Evolutionary conservation across 345 rosid genomes (phyloP), one percentile per base, ranked within the genome.

Genomic region (Psidium guajava): DNA sequence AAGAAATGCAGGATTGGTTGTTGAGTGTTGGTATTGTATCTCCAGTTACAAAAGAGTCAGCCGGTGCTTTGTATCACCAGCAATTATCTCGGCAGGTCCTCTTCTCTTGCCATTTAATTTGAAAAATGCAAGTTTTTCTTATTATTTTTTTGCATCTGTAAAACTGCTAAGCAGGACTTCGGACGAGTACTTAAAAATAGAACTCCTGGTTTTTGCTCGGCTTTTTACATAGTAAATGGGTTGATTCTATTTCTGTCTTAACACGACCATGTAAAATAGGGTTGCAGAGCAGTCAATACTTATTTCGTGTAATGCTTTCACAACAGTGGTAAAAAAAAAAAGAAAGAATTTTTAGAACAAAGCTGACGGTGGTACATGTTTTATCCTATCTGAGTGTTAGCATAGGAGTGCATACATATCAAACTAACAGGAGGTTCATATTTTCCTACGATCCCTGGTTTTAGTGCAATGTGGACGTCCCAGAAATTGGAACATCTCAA

Each of bases 11-110:
- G 88, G 98, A 96, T 75, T 95, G 95, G 96, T 88, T 97, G 92
- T 87, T 96, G 92, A 97, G 99, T 84, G 95, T 96, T 89, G 99
- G 99, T 91, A 96, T 96, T 89, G 89, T 95, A 88, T 96, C 99
- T 42, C 99, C 99, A 0, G 99, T 96, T 69, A 97, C 99, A 55
- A 93, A 95, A 85, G 99, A 96, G 86, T 93, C 98, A 84, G 99
- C 99, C 1, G 98, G 98, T 54, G 99, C 98, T 16, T 87, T 96
- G 88, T 96, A 97, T 86, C 98, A 96, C 86, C 98, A 96, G 88
- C 98, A 96, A 84, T 86, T 95, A 87, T 93, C 98, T 8, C 96
- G 98, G 86, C 99, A 95, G 99, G 99, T 97, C 89, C 86, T 82
- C 85, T 83, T 84, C 83, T 84, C 77, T 50, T 21, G 54, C 82